Evolutionary conservation across 2,329 filamentous ascomycete genomes (phyloP), one percentile per base, ranked within the genome.

Genomic region (Xylariaceae sp.): DNA sequence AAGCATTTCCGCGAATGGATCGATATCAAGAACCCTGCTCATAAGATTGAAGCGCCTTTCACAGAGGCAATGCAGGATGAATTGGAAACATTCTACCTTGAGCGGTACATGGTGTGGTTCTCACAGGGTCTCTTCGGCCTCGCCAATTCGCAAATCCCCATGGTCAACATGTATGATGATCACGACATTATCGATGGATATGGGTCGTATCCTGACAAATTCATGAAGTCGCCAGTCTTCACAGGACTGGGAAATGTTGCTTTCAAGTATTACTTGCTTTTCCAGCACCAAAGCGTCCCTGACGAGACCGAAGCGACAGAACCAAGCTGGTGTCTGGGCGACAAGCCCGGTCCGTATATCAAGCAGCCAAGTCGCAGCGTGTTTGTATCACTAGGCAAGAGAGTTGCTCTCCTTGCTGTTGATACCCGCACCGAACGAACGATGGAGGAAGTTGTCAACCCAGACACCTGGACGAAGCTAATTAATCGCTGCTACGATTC

Each of bases 201-300:
- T 71, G 94, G 94, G 5, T 96, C 92, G 0, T 99, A 97, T 72
- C 87, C 92, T 3, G 84, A 97, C 66, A 85, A 90, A 65, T 94
- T 96, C 69, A 97, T 97, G 91, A 85, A 83, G 65, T 90, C 90
- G 2, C 88, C 90, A 0, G 90, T 97, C 0, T 96, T 99, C 72
- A 88, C 87, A 1, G 94, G 95, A 0, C 75, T 99, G 7, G 95
- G 94, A 2, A 89, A 88, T 44, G 86, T 97, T 53, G 93, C 93
- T 0, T 97, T 94, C 82, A 99, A 99, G 73, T 99, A 97, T 75
- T 99, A 99, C 70, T 88, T 99, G 86, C 82, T 99, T 7, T 99
- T 99, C 77, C 94, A 99, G 73, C 94, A 99, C 67, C 95, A 99
- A 73, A 96, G 89, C 65, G 80, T 96, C 2, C 77, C 85, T 0